phyloP scores from a whole-genome alignment of 495 filamentous ascomycete species.

The Neurospora sp. region DNA sequence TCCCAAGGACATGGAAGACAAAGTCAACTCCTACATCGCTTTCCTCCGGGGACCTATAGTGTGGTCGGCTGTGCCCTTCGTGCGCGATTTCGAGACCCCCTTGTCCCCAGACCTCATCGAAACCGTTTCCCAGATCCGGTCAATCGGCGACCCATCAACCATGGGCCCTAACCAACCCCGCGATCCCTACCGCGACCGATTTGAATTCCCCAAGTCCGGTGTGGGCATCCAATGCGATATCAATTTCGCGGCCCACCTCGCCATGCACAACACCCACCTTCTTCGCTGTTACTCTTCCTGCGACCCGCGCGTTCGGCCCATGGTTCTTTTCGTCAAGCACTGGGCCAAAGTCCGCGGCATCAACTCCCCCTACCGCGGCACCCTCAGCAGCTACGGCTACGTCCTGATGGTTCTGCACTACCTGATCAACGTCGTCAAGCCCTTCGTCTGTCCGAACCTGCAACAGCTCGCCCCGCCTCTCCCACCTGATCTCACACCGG shows the following conservation, averaged over 20 bases:
- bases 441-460: slow-evolving; percentile 72
- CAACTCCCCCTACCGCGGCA: slow-evolving; percentile 73
- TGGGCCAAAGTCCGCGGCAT: slow-evolving; percentile 77
- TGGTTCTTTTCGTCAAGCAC: slow-evolving; percentile 73
- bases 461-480: slow-evolving; percentile 46
- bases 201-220: slow-evolving; percentile 61
- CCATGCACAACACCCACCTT: slow-evolving; percentile 67
- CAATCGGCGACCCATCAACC: slow-evolving; percentile 30
- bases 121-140: slow-evolving; percentile 24
- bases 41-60: slow-evolving; percentile 15
- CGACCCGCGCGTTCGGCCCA: slow-evolving; percentile 59
- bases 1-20: slow-evolving; percentile 12
- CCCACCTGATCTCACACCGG: slow-evolving; percentile 26
- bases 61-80: neutral
- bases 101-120: slow-evolving; percentile 7
- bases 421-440: slow-evolving; percentile 64
- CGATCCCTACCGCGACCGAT: slow-evolving; percentile 41
- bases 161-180: slow-evolving; percentile 38
- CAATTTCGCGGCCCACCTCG: slow-evolving; percentile 72
- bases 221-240: slow-evolving; percentile 74
- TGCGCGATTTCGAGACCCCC: slow-evolving; percentile 18
- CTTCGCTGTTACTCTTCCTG: slow-evolving; percentile 67
- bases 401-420: slow-evolving; percentile 93
- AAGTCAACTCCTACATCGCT: slow-evolving; percentile 32
- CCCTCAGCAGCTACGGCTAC: slow-evolving; percentile 77